Conservation (phyloP, 1,139 yeast genomes). For the Suhomyces terraborum region DNA sequence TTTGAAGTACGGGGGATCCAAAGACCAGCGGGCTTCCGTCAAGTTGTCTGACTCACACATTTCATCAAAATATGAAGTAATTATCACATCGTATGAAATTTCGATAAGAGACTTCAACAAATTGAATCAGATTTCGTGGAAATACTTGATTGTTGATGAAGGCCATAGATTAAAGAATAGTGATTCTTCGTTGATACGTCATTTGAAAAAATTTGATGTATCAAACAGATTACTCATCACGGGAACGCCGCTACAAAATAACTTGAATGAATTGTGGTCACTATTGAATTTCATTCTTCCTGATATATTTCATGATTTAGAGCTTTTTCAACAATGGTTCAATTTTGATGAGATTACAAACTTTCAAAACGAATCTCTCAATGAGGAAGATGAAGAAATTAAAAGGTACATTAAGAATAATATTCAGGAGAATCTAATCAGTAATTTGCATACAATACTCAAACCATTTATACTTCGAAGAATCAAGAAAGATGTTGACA, state of each 20-base stretch:
- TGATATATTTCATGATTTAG: conserved; percentile 87
- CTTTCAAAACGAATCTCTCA: conserved; percentile 29
- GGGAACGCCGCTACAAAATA: conserved; percentile 93
- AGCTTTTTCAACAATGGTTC: conserved; percentile 90
- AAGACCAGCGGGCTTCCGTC: conserved; percentile 50
- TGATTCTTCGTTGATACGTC: conserved; percentile 70
- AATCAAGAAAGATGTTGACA: conserved; percentile 70
- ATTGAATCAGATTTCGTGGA: conserved; percentile 64
- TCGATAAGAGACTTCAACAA: conserved; percentile 64
- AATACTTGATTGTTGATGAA: conserved; percentile 89
- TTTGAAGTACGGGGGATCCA: conserved; percentile 66
- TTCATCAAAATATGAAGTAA: conserved; percentile 37
- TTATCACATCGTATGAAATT: conserved; percentile 83
- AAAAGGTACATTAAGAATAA: conserved; percentile 58
- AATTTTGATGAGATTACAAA: conserved; percentile 64
- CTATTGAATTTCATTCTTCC: conserved; percentile 85
- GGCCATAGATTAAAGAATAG: conserved; percentile 89
- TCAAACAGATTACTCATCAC: conserved; percentile 76
- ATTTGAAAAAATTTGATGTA: conserved; percentile 65
- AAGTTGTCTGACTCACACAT: conserved; percentile 23
- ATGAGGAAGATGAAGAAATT: conserved; percentile 32
- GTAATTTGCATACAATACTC: conserved; percentile 80
- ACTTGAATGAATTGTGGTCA: conserved; percentile 87
- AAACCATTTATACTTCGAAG: conserved; percentile 86
- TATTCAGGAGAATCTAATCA: conserved; percentile 63